These are phyloP conservation scores for Echinosophora koreensis DNA, from an alignment of 306 rosid species.

Conservation along the genomic window DNA sequence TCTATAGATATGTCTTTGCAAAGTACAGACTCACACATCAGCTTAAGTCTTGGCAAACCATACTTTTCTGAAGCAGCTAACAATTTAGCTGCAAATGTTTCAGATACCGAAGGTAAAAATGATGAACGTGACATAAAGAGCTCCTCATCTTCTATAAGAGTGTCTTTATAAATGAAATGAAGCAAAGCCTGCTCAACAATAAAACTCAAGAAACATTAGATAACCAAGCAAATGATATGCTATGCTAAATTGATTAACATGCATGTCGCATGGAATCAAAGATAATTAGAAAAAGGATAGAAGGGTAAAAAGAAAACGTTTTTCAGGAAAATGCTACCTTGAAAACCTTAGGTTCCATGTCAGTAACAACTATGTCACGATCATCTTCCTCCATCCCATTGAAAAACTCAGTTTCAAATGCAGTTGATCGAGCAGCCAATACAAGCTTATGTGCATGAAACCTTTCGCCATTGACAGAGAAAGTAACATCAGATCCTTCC, in stretches of 20 bases:
- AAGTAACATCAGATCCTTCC: constrained; percentile 89
- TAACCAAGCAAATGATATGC: constrained; percentile 29
- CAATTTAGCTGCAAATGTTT: constrained; percentile 82
- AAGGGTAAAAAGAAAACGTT: neutral
- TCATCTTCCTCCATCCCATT: constrained; percentile 65
- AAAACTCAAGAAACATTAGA: constrained; percentile 47
- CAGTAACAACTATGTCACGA: constrained; percentile 65
- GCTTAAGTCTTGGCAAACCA: constrained; percentile 82
- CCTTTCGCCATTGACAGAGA: constrained; percentile 82
- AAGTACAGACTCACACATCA: constrained; percentile 95
- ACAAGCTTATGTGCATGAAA: constrained; percentile 92
- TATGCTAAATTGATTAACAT: constrained; percentile 21
- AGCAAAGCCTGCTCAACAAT: constrained; percentile 82
- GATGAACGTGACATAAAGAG: constrained; percentile 72
- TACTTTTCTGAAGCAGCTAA: constrained; percentile 91
- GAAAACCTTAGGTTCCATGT: constrained; percentile 91
- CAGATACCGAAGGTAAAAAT: constrained; percentile 67
- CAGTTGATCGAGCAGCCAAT: constrained; percentile 87
- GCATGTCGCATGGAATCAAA: constrained; percentile 25
- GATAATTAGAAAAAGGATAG: neutral
- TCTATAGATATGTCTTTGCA: constrained; percentile 91
- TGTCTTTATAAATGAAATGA: constrained; percentile 87
- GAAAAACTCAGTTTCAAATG: constrained; percentile 74
- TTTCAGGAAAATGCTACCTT: constrained; percentile 64
- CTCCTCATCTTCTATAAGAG: constrained; percentile 84